Evolutionary conservation across 2,329 filamentous ascomycete genomes (phyloP).

Genomic region (Akanthomyces muscarius): DNA sequence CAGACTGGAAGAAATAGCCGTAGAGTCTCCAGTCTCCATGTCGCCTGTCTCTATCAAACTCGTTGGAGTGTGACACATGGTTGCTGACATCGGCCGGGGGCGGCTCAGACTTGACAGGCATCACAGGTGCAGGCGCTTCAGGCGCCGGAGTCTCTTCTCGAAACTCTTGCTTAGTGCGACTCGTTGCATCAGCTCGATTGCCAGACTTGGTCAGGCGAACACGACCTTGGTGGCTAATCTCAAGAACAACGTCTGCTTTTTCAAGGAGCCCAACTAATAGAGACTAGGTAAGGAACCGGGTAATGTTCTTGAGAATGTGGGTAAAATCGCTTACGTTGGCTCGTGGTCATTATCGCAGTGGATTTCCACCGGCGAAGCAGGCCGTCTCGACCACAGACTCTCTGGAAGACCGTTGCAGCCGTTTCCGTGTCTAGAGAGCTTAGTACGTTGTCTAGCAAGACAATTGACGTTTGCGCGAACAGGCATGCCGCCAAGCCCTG

Average conservation of each 20-base stretch:
- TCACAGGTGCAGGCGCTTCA: no score
- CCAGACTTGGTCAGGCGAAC: background rate
- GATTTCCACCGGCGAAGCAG: background rate
- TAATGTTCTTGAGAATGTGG: no score
- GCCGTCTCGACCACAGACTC: background rate
- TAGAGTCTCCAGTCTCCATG: background rate
- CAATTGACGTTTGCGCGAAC: constrained; percentile 12
- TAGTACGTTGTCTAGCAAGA: constrained; percentile 21
- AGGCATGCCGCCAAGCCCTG: constrained; percentile 18
- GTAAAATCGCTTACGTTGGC: background rate
- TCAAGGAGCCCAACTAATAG: background rate
- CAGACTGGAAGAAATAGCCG: background rate
- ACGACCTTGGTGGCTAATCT: background rate
- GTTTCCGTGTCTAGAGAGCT: constrained; percentile 16
- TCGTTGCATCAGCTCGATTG: no score
- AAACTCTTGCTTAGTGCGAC: no score
- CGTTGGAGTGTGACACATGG: no score
- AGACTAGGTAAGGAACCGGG: no score
- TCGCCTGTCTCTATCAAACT: background rate
- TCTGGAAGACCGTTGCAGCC: background rate
- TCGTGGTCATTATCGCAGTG: background rate
- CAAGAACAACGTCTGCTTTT: background rate
- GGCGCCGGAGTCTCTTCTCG: no score
- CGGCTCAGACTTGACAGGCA: no score
- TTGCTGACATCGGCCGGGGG: no score